A percentile compares a stretch with the other conserved stretches of the same genome.
Evolutionary conservation across 257 asterid species (phyloP).

Genomic region (Lycium barbarum): DNA sequence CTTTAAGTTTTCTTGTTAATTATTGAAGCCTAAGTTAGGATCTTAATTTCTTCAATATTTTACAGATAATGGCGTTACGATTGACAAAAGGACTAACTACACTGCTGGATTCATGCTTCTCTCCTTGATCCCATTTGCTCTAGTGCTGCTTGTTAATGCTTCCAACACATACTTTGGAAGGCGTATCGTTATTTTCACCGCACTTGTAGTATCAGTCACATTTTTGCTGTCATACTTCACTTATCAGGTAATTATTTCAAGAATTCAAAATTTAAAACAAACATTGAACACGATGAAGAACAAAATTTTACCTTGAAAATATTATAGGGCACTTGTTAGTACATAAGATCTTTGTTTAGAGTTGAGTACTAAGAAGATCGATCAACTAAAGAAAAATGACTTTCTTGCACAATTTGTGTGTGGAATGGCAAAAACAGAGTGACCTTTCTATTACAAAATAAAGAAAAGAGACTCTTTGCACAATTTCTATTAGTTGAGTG

Average conservation of each 20-base stretch:
- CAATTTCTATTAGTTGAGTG: too few species aligned
- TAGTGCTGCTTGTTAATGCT: conserved; percentile 43
- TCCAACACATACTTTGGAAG: conserved; percentile 30
- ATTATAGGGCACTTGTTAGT: neutral
- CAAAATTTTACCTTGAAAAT: neutral
- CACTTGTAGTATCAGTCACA: conserved; percentile 44
- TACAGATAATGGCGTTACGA: conserved; percentile 51
- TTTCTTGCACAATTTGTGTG: too few species aligned
- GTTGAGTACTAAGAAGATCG: too few species aligned
- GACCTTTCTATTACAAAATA: too few species aligned
- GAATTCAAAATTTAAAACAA: neutral
- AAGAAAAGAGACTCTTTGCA: too few species aligned
- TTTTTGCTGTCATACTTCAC: conserved; percentile 49
- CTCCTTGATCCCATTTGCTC: conserved; percentile 54
- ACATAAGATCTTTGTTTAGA: neutral
- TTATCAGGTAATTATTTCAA: conserved; percentile 46
- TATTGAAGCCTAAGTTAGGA: neutral
- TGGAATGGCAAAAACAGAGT: too few species aligned
- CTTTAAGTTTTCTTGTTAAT: neutral
- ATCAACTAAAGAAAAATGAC: too few species aligned
- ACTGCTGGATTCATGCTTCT: conserved; percentile 61
- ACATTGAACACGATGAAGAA: neutral
- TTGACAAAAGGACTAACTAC: conserved; percentile 53
- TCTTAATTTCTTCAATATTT: neutral
- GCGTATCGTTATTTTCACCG: conserved; percentile 39